Evolutionary conservation across 345 rosid species (phyloP).

Genomic region (Barbarea vulgaris): DNA sequence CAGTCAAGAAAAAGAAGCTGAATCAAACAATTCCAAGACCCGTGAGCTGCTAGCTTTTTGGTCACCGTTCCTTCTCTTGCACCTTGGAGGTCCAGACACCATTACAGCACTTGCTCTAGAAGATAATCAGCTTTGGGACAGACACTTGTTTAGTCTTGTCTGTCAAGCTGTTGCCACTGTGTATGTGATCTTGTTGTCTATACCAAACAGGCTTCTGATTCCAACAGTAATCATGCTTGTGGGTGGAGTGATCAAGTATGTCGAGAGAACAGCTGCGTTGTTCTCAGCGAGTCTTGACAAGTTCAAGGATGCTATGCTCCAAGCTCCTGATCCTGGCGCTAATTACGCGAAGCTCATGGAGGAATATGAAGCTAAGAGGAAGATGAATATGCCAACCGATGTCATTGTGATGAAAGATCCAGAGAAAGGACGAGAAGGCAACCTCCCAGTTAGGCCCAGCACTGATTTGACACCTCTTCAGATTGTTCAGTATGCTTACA

Average conservation of each 20-base stretch:
- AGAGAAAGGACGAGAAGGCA: constrained; percentile 30
- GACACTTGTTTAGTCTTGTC: constrained; percentile 42
- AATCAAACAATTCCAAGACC: background rate
- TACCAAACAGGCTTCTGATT: constrained; percentile 24
- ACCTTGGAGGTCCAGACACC: constrained; percentile 51
- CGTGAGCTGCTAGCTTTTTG: constrained; percentile 37
- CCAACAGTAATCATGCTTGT: constrained; percentile 39
- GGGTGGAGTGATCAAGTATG: constrained; percentile 50
- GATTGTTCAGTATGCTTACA: constrained; percentile 39
- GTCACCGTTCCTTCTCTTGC: constrained; percentile 47
- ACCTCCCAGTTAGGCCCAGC: background rate
- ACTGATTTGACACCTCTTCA: constrained; percentile 12
- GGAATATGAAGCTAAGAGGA: constrained; percentile 26
- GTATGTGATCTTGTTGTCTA: constrained; percentile 43
- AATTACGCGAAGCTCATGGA: constrained; percentile 42
- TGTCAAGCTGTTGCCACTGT: constrained; percentile 35
- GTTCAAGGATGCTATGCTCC: constrained; percentile 40
- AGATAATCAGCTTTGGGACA: constrained; percentile 45
- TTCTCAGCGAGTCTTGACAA: constrained; percentile 47
- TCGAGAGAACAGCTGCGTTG: constrained; percentile 47
- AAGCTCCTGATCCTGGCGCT: constrained; percentile 34
- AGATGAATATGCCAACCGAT: constrained; percentile 24
- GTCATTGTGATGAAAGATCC: constrained; percentile 28
- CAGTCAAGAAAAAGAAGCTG: constrained; percentile 29
- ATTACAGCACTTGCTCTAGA: constrained; percentile 47